Conservation (phyloP, 2,329 filamentous ascomycete genomes). For the Neoarthrinium moseri region DNA sequence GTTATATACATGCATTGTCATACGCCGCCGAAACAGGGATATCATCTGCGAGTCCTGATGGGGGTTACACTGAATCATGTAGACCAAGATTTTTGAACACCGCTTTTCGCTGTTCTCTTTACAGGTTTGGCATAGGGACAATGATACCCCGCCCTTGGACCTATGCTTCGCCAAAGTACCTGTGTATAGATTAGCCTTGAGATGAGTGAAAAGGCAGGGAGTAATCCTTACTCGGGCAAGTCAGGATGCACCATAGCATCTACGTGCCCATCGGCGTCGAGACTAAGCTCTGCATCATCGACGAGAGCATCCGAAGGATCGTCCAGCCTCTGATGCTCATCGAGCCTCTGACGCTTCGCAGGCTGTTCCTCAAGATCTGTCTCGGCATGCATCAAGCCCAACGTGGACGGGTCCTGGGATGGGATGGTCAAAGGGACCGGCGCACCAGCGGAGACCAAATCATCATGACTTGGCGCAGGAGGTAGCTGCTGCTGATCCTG, state of each 20-base stretch:
- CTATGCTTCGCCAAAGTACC: conserved; percentile 9
- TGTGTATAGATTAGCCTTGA: not conserved
- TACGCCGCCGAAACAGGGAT: not conserved
- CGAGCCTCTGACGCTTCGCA: conserved; percentile 30
- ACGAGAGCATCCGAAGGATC: conserved; percentile 18
- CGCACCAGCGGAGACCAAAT: not conserved
- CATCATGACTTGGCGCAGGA: conserved; percentile 6
- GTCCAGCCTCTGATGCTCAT: conserved; percentile 26
- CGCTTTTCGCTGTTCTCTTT: too few species aligned
- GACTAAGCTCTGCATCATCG: conserved; percentile 26
- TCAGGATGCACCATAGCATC: conserved; percentile 22
- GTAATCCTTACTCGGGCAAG: conserved; percentile 22
- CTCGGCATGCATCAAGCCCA: conserved; percentile 17
- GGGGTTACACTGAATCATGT: not conserved
- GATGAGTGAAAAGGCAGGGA: not conserved
- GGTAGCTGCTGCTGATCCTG: not conserved
- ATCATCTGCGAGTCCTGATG: not conserved
- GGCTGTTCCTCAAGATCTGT: conserved; percentile 25
- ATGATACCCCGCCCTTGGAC: not conserved
- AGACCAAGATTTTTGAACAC: not conserved
- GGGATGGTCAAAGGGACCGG: not conserved
- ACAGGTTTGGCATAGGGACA: not conserved
- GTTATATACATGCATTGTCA: not conserved
- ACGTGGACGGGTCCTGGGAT: conserved; percentile 16
- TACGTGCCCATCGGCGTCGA: conserved; percentile 24